Evolutionary conservation across 1,284 basidiomycete species (phyloP), one percentile per base, ranked within the genome.

Genomic region (Psilocybe mexicana): DNA sequence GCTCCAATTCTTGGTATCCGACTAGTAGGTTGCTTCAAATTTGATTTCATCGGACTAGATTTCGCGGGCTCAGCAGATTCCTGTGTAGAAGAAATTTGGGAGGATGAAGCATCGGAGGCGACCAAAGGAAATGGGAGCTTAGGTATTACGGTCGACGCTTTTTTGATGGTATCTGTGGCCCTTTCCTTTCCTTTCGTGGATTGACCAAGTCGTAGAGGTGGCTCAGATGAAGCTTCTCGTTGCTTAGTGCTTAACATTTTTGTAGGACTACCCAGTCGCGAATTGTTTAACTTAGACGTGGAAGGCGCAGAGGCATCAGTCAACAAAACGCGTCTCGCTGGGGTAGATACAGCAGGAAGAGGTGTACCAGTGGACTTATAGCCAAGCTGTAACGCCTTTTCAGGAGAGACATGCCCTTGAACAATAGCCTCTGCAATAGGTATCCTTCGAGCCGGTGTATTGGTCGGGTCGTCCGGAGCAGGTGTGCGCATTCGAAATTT

Each of bases 1-100:
- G 71, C 69, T 30, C 82, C 84, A 52, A 86, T 84, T 53, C 89
- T 76, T 6, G 89, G 88, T 62, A 91, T 91, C 69, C 79, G 81
- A 69, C 88, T 89, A 0, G 76, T 75, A 1, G 79, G 73, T 63
- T 87, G 84, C 63, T 81, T 84, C 52, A 88, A 65, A 47, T 60
- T 76, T 12, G 83, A 83, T 51, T 76, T 80, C 6, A 63, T 57
- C 28, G 75, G 69, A 59, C 69, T 75, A 18, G 61, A 24, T 35
- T 48, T 54, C 33, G 56, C 36, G 18, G 61, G 54, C 28, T 53
- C 18, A 25, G 53, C 8, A 35, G 35, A 18, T 1, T 5, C 33
- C 23, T 57, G 57, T 48, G 59, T 26, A 14, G 58, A 10, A 25
- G 54, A 26, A 11, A 55, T 46, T 23, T 59, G 60, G 12, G 59